These are phyloP conservation scores for Scenedesmus sp. DNA, from an alignment of 163 green algal species.

Conservation along the genomic window DNA sequence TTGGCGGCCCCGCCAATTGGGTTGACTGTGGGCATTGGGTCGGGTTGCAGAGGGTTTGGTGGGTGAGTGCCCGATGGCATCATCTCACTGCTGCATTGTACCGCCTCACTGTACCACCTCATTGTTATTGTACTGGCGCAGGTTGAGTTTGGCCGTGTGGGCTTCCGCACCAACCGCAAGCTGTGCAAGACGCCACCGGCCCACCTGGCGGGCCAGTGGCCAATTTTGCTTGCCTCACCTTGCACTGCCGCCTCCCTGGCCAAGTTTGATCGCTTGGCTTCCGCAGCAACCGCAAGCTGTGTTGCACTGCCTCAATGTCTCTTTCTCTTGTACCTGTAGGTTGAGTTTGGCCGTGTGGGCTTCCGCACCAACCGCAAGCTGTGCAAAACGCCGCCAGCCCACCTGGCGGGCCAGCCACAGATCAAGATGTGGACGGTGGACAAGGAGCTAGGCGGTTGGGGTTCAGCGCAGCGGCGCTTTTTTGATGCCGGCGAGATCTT, in stretches of 20 bases:
- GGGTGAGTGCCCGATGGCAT: too few relatives aligned
- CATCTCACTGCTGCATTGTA: not conserved
- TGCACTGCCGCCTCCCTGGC: not conserved
- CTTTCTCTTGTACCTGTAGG: conserved; percentile 54
- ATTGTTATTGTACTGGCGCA: conserved; percentile 49
- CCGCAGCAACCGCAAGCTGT: not conserved
- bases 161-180: conserved; percentile 74
- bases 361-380: conserved; percentile 73
- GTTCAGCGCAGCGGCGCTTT: conserved; percentile 71
- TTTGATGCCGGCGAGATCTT: conserved; percentile 77
- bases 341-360: conserved; percentile 81
- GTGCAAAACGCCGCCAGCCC: conserved; percentile 53
- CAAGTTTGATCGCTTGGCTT: not conserved
- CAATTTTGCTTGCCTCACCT: not conserved
- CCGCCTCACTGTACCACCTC: not conserved
- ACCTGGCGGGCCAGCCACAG: conserved; percentile 37
- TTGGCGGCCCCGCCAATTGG: too few relatives aligned
- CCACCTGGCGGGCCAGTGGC: conserved; percentile 44
- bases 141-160: conserved; percentile 80
- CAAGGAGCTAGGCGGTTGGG: conserved; percentile 80
- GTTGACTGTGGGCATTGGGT: too few relatives aligned
- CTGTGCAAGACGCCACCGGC: conserved; percentile 56
- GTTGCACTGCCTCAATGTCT: not conserved
- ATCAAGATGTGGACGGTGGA: conserved; percentile 77
- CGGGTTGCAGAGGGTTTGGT: too few relatives aligned